phyloP scores from a whole-genome alignment of 441 rosid genomes.

The Adansonia grandidieri region DNA sequence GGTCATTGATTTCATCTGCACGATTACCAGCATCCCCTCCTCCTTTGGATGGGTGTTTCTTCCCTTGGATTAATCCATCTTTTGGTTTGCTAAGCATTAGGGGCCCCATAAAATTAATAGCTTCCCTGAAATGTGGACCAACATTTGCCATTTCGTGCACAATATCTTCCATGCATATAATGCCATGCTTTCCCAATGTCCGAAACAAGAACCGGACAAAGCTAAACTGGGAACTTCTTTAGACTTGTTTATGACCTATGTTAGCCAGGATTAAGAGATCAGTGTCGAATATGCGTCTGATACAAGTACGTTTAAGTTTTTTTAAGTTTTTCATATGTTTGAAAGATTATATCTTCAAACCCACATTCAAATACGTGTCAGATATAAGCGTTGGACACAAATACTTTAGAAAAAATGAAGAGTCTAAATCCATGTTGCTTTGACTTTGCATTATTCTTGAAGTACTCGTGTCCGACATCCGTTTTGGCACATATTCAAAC shows the following conservation, averaged over 20 bases:
- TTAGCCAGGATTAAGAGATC: too few species aligned
- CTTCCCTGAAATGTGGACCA: conserved; percentile 83
- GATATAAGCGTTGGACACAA: too few species aligned
- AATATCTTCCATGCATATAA: conserved; percentile 74
- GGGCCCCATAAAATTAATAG: conserved; percentile 66
- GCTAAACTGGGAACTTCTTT: neutral
- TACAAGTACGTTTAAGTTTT: too few species aligned
- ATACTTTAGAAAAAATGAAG: too few species aligned
- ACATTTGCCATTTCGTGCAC: conserved; percentile 71
- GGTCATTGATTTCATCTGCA: conserved; percentile 73
- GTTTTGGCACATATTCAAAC: too few species aligned
- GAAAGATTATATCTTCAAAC: too few species aligned
- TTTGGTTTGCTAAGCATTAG: conserved; percentile 71
- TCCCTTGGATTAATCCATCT: conserved; percentile 57
- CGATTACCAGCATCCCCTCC: conserved; percentile 93
- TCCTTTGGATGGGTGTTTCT: conserved; percentile 60
- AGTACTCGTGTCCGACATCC: too few species aligned
- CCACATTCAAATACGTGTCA: too few species aligned
- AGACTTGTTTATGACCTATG: neutral
- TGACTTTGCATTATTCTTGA: too few species aligned
- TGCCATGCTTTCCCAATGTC: conserved; percentile 75
- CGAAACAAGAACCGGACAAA: conserved; percentile 27
- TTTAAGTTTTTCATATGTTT: too few species aligned
- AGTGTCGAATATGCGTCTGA: too few species aligned
- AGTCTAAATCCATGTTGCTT: too few species aligned